phyloP scores from a whole-genome alignment of 768 basidiomycete genomes.

The Phanerochaete carnosa region DNA sequence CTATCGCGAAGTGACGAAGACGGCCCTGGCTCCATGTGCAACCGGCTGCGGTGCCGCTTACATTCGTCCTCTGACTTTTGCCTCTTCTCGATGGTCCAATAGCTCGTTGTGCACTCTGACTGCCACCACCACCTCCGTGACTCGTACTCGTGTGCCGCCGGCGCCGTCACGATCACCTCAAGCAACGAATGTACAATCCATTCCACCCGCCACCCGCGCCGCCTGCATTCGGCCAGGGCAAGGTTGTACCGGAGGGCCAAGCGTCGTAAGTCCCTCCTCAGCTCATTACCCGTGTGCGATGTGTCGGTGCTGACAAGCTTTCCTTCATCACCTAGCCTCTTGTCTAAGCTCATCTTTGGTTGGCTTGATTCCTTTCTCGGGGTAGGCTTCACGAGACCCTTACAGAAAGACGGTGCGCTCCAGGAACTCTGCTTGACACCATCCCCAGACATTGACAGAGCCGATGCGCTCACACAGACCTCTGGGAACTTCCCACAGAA shows the following conservation, averaged over 20 bases:
- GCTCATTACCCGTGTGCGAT: background rate
- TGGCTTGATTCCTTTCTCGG: conserved; percentile 54
- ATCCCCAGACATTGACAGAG: background rate
- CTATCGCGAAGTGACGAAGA: background rate
- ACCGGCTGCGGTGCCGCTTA: background rate
- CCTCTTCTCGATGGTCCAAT: background rate
- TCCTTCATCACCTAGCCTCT: background rate
- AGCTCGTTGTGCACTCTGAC: background rate
- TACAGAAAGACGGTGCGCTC: conserved; percentile 49
- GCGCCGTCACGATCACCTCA: background rate
- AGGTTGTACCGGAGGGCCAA: conserved; percentile 39
- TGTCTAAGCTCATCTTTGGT: conserved; percentile 36
- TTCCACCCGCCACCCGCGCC: conserved; percentile 44
- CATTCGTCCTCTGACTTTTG: background rate
- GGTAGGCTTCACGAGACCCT: conserved; percentile 56
- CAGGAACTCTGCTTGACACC: background rate
- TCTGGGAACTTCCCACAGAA: conserved; percentile 46
- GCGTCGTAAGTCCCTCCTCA: conserved; percentile 26
- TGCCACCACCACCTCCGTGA: background rate
- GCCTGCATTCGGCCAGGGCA: conserved; percentile 45
- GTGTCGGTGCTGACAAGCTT: background rate
- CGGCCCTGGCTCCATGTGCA: conserved; percentile 2
- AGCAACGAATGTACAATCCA: conserved; percentile 31
- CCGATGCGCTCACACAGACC: conserved; percentile 34
- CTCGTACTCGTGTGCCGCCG: background rate